A percentile compares a stretch with the other conserved stretches of the same genome.
These are phyloP conservation scores for Candida saitoana DNA, from an alignment of 805 yeast species.

Conservation along the genomic window DNA sequence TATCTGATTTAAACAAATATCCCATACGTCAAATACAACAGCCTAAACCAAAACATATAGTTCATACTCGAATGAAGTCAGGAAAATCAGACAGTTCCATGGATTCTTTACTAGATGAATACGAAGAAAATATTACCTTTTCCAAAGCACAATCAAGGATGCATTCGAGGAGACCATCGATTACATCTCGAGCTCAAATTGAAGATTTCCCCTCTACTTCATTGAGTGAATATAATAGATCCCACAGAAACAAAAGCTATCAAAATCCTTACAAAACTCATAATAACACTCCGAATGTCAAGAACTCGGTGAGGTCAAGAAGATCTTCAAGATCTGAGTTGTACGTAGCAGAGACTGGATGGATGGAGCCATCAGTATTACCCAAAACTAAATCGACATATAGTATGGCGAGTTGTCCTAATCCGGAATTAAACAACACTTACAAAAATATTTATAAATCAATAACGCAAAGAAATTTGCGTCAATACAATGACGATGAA, in stretches of 20 bases:
- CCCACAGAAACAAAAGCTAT: conserved; percentile 13
- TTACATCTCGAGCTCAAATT: conserved; percentile 7
- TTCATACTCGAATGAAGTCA: neutral
- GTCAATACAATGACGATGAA: conserved; percentile 11
- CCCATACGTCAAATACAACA: conserved; percentile 7
- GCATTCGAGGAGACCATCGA: conserved; percentile 18
- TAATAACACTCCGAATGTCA: conserved; percentile 1
- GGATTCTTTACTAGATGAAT: conserved; percentile 42
- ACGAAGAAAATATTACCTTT: conserved; percentile 39
- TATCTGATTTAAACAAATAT: conserved; percentile 10
- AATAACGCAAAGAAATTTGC: conserved; percentile 30
- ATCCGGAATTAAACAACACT: conserved; percentile 24
- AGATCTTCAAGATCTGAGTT: conserved; percentile 39
- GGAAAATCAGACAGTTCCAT: conserved; percentile 24
- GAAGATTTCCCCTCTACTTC: conserved; percentile 33
- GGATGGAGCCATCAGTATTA: conserved; percentile 46
- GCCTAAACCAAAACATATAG: conserved; percentile 14
- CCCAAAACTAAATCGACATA: conserved; percentile 22
- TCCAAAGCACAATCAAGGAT: conserved; percentile 21
- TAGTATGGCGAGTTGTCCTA: conserved; percentile 17
- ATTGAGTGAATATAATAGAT: conserved; percentile 31
- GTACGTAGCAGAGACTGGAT: conserved; percentile 42
- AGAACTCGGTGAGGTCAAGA: conserved; percentile 21
- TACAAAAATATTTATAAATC: conserved; percentile 34
- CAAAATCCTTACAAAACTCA: conserved; percentile 8